These are phyloP conservation scores for Karstenula rhodostoma DNA, from an alignment of 2,329 filamentous ascomycete species.

Conservation along the genomic window DNA sequence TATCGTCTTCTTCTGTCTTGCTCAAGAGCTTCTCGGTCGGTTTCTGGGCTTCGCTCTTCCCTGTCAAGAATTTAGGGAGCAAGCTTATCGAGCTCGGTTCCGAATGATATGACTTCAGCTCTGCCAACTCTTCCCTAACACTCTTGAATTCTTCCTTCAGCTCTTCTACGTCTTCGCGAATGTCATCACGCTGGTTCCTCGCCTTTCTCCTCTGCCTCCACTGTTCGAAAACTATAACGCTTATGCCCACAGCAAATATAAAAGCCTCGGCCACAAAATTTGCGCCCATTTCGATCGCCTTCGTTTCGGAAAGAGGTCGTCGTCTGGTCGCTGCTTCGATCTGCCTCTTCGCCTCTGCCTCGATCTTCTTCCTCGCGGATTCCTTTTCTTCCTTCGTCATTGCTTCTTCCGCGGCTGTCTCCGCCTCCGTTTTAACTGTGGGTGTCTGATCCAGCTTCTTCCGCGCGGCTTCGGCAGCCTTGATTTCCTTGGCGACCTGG, in stretches of 20 bases:
- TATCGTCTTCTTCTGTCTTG: constrained; percentile 5
- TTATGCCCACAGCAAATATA: constrained; percentile 69
- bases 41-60: constrained; percentile 29
- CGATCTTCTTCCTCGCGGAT: constrained; percentile 54
- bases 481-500: constrained; percentile 62
- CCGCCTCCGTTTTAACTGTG: constrained; percentile 69
- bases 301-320: constrained; percentile 70
- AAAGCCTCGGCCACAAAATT: constrained; percentile 75
- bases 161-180: constrained; percentile 66
- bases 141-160: constrained; percentile 59
- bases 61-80: constrained; percentile 39
- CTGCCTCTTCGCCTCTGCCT: constrained; percentile 54
- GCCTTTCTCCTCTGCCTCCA: constrained; percentile 69
- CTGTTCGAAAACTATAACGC: constrained; percentile 69
- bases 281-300: constrained; percentile 73
- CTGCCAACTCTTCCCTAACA: constrained; percentile 51
- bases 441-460: constrained; percentile 57
- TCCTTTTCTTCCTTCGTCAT: constrained; percentile 58
- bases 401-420: constrained; percentile 64
- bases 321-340: constrained; percentile 53
- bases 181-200: constrained; percentile 65
- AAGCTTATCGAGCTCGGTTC: constrained; percentile 35
- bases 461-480: constrained; percentile 63
- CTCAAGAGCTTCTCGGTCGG: constrained; percentile 31
- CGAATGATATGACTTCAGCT: constrained; percentile 48